Base-by-base conservation (phyloP, 495 filamentous ascomycete species). In the Tetracladium setigerum region DNA sequence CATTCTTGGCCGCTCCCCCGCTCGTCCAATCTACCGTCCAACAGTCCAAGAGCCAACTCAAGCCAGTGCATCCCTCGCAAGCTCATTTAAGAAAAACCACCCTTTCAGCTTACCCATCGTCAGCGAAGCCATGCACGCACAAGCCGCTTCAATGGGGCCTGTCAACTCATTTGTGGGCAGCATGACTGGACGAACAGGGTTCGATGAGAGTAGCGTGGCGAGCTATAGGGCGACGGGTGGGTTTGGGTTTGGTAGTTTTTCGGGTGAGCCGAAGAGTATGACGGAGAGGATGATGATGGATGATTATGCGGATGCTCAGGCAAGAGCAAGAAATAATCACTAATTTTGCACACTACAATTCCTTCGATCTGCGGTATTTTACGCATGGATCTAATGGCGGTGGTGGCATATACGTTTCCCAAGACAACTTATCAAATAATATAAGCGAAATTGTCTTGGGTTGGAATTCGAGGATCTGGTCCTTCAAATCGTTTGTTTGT, bases 81-180 rank as follows among this genome's bases (percentile, higher is more conserved):
- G 49, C 10, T 53, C 49, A 5, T 54, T 30, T 33, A 31, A 49
- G 19, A 55, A 52, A 38, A 47, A 51, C 33, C 47, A 48, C 7
- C 52, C 55, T 8, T 61, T 61, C 44, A 47, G 33, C 31, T 33
- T 54, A 16, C 49, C 48, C 10, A 52, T 61, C 34, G 58, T 61
- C 17, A 58, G 44, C 24, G 33, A 46, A 5, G 55, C 50, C 15
- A 27, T 58, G 11, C 54, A 55, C 24, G 51, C 44, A 5, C 27
- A 50, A 34, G 58, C 58, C 13, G 55, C 52, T 13, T 43, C 30
- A 14, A 12, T 58, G 10, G 58, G 58, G 12, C 33, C 30, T 9
- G 6, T 61, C 4, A 46, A 41, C 22, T 49, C 49, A 5, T 61
- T 61, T 39, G 58, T 61, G 0, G 58, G 58, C 5, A 57, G 53